These are phyloP conservation scores for Ceratobasidium sp. DNA, from an alignment of 1,284 basidiomycete genomes.

Conservation along the genomic window DNA sequence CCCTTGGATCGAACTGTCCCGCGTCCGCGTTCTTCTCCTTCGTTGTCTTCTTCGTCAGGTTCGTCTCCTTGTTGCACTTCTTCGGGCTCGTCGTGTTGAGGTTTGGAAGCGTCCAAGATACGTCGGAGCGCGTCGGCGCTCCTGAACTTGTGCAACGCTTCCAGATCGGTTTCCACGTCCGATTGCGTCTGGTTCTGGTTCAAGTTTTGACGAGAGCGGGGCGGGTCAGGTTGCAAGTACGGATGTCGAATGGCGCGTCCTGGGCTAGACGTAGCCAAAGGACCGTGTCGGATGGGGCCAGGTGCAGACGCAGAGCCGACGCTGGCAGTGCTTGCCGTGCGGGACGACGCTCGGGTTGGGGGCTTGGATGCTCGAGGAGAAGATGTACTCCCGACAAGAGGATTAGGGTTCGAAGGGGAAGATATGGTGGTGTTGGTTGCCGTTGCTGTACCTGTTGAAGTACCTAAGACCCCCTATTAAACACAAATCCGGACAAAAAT, in stretches of 20 bases:
- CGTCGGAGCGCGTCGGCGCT: slow-evolving; percentile 22
- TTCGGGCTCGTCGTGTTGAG: slow-evolving; percentile 31
- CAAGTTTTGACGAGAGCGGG: background rate
- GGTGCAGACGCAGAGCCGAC: background rate
- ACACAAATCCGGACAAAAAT: too few species aligned
- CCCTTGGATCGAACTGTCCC: slow-evolving; percentile 1
- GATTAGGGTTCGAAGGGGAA: slow-evolving; percentile 19
- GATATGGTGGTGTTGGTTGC: background rate
- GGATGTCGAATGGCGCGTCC: slow-evolving; percentile 20
- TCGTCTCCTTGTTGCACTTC: too few species aligned
- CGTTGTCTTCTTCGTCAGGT: slow-evolving; percentile 52
- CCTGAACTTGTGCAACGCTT: slow-evolving; percentile 22
- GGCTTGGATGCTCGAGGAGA: slow-evolving; percentile 30
- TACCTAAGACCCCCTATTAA: too few species aligned
- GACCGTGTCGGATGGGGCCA: background rate
- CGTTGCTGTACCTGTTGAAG: background rate
- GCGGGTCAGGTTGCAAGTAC: slow-evolving; percentile 16
- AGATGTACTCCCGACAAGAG: background rate
- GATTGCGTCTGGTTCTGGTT: slow-evolving; percentile 5
- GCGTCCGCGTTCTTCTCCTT: slow-evolving; percentile 51
- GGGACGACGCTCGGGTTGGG: background rate
- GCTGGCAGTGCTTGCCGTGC: slow-evolving; percentile 20
- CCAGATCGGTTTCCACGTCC: background rate
- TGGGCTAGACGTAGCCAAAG: background rate
- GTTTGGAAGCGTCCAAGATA: slow-evolving; percentile 27